These are phyloP conservation scores for Eremothecium gossypii DNA, from an alignment of 1,139 yeast species.

Conservation along the genomic window DNA sequence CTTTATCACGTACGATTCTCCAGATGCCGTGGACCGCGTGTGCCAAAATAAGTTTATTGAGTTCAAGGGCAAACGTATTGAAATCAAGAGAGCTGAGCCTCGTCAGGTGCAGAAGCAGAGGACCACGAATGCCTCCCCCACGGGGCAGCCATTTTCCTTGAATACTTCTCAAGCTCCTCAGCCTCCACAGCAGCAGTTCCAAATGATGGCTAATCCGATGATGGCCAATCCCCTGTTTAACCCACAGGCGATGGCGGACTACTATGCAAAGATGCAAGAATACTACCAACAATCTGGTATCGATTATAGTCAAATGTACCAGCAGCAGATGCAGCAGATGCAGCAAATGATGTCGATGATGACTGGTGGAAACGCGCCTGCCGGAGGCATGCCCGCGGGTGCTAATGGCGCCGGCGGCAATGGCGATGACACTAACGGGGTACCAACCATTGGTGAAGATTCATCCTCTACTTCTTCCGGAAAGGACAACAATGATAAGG, in stretches of 20 bases:
- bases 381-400: conserved; percentile 22
- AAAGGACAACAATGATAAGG: conserved; percentile 4
- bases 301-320: conserved; percentile 32
- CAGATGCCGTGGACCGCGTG: conserved; percentile 90
- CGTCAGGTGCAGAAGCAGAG: conserved; percentile 49
- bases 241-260: conserved; percentile 81
- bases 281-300: conserved; percentile 46
- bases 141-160: not conserved
- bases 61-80: conserved; percentile 85
- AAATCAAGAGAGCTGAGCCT: conserved; percentile 97
- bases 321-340: conserved; percentile 40
- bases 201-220: conserved; percentile 29
- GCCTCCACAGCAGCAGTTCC: conserved; percentile 15
- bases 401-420: conserved; percentile 21
- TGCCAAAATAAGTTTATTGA: conserved; percentile 74
- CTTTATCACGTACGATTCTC: conserved; percentile 90
- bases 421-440: conserved; percentile 22
- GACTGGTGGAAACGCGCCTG: conserved; percentile 42
- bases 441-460: conserved; percentile 24
- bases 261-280: conserved; percentile 79
- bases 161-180: conserved; percentile 11
- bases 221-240: conserved; percentile 60
- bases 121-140: conserved; percentile 16
- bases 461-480: conserved; percentile 4
- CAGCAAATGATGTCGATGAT: conserved; percentile 45